These are phyloP conservation scores for Neurospora sp. DNA, from an alignment of 2,329 filamentous ascomycete species.

Conservation along the genomic window DNA sequence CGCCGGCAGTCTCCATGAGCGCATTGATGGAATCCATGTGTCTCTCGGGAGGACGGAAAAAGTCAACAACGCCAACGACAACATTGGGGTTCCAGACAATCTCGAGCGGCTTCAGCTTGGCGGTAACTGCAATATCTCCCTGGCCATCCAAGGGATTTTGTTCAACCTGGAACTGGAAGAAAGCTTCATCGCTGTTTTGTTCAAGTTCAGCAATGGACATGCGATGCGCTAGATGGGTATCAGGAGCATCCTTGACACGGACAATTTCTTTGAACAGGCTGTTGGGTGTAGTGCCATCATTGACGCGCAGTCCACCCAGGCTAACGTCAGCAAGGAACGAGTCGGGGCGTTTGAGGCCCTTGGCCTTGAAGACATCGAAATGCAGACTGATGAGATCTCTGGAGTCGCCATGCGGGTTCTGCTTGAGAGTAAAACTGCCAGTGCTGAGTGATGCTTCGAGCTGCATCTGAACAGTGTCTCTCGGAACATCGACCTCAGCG, in stretches of 20 bases:
- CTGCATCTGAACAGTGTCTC: slow-evolving; percentile 87
- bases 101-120: slow-evolving; percentile 90
- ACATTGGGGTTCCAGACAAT: slow-evolving; percentile 97
- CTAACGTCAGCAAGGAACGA: slow-evolving; percentile 83
- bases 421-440: slow-evolving; percentile 88
- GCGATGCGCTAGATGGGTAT: slow-evolving; percentile 33
- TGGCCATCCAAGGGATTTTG: slow-evolving; percentile 89
- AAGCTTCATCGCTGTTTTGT: slow-evolving; percentile 49
- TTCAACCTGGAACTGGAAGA: slow-evolving; percentile 89
- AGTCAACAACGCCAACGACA: slow-evolving; percentile 80
- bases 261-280: slow-evolving; percentile 93
- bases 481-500: slow-evolving; percentile 79
- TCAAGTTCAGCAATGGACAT: slow-evolving; percentile 46
- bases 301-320: slow-evolving; percentile 84
- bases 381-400: slow-evolving; percentile 81
- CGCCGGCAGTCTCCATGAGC: slow-evolving; percentile 88
- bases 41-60: slow-evolving; percentile 90
- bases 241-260: slow-evolving; percentile 78
- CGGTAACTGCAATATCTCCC: slow-evolving; percentile 80
- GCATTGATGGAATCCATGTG: slow-evolving; percentile 98
- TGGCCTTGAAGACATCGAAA: slow-evolving; percentile 90
- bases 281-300: slow-evolving; percentile 87
- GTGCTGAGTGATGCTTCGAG: slow-evolving; percentile 88
- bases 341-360: slow-evolving; percentile 79
- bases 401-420: slow-evolving; percentile 66